Evolutionary conservation across 2,329 filamentous ascomycete species (phyloP).

Genomic region (Corniculantispora saksenae): DNA sequence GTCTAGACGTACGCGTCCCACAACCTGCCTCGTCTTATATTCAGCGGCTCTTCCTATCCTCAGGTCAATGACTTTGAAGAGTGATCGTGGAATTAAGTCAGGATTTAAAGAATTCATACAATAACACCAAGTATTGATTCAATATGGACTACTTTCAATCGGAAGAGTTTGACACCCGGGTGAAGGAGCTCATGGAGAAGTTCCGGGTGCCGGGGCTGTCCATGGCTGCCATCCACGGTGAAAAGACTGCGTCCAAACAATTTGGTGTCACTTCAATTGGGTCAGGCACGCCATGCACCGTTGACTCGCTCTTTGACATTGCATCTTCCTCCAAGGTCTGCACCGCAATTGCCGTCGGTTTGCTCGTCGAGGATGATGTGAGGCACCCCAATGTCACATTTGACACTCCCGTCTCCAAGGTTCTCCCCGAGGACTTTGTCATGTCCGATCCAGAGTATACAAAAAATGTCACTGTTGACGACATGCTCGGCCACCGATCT

Average conservation of each 20-base stretch:
- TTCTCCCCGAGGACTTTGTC: constrained; percentile 17
- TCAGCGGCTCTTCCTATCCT: no score
- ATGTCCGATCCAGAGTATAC: constrained; percentile 12
- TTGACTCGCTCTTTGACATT: constrained; percentile 14
- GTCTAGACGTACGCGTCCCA: no score
- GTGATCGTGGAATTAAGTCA: no score
- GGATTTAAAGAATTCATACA: no score
- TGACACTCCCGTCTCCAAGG: constrained; percentile 9
- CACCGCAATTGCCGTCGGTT: constrained; percentile 9
- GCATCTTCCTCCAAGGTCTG: constrained; percentile 16
- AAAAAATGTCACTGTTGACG: constrained; percentile 16
- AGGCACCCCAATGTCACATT: constrained; percentile 3
- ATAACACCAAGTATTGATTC: neutral
- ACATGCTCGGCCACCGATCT: constrained; percentile 17
- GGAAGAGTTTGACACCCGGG: neutral
- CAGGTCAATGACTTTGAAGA: no score
- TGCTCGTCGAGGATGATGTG: constrained; percentile 10
- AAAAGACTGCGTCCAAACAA: neutral
- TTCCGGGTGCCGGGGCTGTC: constrained; percentile 11
- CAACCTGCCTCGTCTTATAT: no score
- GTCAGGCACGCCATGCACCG: neutral
- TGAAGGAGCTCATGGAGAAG: constrained; percentile 9
- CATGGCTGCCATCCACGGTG: constrained; percentile 7
- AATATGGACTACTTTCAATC: constrained; percentile 14
- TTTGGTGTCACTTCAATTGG: constrained; percentile 6